Conservation (phyloP, 1,284 basidiomycete species). For the Boletus calvinii region DNA sequence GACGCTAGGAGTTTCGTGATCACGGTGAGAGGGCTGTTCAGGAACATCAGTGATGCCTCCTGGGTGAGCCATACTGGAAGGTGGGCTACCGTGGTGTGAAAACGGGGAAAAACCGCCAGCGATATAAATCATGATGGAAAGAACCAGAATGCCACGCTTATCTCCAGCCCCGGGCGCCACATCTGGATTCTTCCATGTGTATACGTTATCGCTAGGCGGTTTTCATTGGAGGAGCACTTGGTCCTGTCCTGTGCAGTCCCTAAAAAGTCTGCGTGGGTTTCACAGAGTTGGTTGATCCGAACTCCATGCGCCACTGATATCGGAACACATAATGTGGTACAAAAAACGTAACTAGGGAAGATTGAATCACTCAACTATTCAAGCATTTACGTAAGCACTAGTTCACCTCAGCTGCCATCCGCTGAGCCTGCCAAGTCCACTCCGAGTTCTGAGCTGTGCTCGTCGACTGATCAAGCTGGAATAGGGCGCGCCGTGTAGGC, state of each 20-base stretch:
- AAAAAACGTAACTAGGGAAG: neutral
- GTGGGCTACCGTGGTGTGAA: neutral
- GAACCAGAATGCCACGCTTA: neutral
- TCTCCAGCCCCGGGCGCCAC: neutral
- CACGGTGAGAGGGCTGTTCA: neutral
- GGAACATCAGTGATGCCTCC: conserved; percentile 6
- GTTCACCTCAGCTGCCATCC: too few species aligned
- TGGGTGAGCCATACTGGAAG: conserved; percentile 15
- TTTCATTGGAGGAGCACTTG: too few species aligned
- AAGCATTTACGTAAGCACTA: too few species aligned
- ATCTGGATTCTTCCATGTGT: neutral
- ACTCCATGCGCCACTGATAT: neutral
- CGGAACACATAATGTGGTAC: neutral
- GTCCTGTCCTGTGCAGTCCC: too few species aligned
- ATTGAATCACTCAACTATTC: too few species aligned
- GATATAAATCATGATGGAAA: conserved; percentile 4
- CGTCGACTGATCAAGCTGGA: too few species aligned
- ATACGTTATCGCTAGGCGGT: neutral
- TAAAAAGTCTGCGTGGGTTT: too few species aligned
- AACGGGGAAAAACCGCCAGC: neutral
- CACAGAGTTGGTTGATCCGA: neutral
- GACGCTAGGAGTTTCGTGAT: conserved; percentile 9
- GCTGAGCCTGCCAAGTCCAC: too few species aligned
- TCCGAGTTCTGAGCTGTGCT: too few species aligned
- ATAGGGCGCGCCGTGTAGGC: too few species aligned